Evolutionary conservation across 2,329 filamentous ascomycete species (phyloP), one percentile per base, ranked within the genome.

Genomic region (Kalaharituber pfeilii): DNA sequence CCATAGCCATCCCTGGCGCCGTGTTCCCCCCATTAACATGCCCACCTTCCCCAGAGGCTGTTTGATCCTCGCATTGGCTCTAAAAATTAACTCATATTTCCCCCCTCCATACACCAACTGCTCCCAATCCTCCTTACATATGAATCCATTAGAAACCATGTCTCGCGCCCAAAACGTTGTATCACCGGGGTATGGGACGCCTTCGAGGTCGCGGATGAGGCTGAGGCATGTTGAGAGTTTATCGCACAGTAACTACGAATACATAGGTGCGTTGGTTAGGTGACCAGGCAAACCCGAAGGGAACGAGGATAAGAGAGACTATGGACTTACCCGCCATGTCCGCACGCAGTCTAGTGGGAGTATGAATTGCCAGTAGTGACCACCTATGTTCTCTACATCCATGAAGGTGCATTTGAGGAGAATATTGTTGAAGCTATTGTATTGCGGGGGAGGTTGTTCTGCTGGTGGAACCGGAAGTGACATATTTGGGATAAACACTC

Each of bases 251-350:
- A 13, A 22, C 42, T 47, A 25, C 13, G 24, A 25, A 22, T 22
- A 47, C 13, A 22, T 5, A 47, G 24, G 4, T 20, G 15, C 2
- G 7, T 3, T 39, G 33, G 33, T 13, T 47, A 25, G 5, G 42
- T 11, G 25, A 24, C n/a, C 9, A 36, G 13, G 3, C 4, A 22
- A 2, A 47, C 25, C 25, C 18, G 20, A 8, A 39, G 22, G 1
- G 15, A 22, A 24, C 13, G 42, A 47, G 42, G 42, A 22, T 13
- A 2, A 4, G 42, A n/a, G n/a, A n/a, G n/a, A n/a, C n/a, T n/a
- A n/a, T n/a, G n/a, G n/a, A 47, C 42, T 20, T 47, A 47, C 42
- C 42, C 42, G 42, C 42, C 42, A 47, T 47, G 42, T 47, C 42
- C 24, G 18, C 11, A 15, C 15, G 11, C 18, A 20, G 4, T 47